Conservation (phyloP, 805 yeast species). For the Hanseniaspora clermontiae region DNA sequence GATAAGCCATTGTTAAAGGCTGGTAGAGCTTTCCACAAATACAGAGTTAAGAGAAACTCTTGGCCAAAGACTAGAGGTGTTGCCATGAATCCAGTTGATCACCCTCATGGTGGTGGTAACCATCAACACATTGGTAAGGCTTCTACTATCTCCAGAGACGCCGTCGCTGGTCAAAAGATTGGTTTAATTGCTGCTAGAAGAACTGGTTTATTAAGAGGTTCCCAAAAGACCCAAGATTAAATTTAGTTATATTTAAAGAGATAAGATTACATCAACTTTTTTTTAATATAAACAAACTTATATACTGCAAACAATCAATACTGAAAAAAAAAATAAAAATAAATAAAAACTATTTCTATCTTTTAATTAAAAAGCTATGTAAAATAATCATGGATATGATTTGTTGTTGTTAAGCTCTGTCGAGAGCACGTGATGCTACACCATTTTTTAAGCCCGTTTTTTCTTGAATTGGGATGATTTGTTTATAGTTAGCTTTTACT, state of each 20-base stretch:
- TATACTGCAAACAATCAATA: conserved; percentile 14
- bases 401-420: no score
- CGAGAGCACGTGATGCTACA: not conserved
- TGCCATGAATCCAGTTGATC: conserved; percentile 99
- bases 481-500: not conserved
- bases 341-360: not conserved
- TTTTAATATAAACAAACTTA: conserved; percentile 17
- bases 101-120: conserved; percentile 99
- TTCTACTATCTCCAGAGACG: conserved; percentile 97
- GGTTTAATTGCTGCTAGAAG: conserved; percentile 99
- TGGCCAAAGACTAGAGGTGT: conserved; percentile 99
- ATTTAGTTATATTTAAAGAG: conserved; percentile 21
- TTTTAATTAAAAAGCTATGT: no score
- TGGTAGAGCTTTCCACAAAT: conserved; percentile 99
- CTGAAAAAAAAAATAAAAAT: conserved; percentile 11
- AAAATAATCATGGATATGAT: no score
- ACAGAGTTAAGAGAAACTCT: conserved; percentile 98
- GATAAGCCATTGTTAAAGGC: conserved; percentile 99
- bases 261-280: conserved; percentile 21
- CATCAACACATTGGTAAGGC: conserved; percentile 99
- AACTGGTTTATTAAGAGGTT: conserved; percentile 99
- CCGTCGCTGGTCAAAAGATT: conserved; percentile 99
- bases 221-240: conserved; percentile 82
- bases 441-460: not conserved
- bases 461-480: no score